Conservation (phyloP, 305 asterid genomes). For the Solanum chacoense region DNA sequence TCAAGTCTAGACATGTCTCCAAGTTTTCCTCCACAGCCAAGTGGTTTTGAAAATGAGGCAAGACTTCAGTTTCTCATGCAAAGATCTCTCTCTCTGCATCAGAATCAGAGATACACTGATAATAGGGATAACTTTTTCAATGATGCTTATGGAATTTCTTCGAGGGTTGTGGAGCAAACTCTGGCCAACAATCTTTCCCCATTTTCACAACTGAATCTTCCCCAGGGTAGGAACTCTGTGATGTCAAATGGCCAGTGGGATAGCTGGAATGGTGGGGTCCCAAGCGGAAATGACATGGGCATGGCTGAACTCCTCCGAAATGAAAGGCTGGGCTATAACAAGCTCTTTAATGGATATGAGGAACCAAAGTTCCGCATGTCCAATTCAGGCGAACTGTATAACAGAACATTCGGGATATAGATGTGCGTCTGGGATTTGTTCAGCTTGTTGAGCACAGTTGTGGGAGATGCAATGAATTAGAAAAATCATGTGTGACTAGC, state of each 20-base stretch:
- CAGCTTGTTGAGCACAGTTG: constrained; percentile 6
- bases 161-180: constrained; percentile 58
- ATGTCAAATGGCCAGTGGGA: constrained; percentile 75
- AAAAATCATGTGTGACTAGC: constrained; percentile 25
- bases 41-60: constrained; percentile 45
- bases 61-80: constrained; percentile 57
- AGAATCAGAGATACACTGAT: constrained; percentile 52
- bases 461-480: constrained; percentile 12
- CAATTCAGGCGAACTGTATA: constrained; percentile 55
- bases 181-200: constrained; percentile 41
- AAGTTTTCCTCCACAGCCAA: constrained; percentile 44
- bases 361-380: constrained; percentile 58
- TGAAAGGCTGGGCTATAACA: constrained; percentile 72
- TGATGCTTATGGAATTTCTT: constrained; percentile 53
- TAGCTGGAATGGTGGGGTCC: constrained; percentile 66
- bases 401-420: constrained; percentile 70
- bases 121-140: constrained; percentile 36
- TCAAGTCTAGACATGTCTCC: constrained; percentile 48
- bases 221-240: constrained; percentile 52
- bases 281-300: constrained; percentile 40
- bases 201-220: constrained; percentile 38
- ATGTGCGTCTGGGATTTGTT: constrained; percentile 2
- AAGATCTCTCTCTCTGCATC: constrained; percentile 56
- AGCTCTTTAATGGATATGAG: constrained; percentile 47
- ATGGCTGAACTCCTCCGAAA: constrained; percentile 56